Percentiles rank a stretch among this genome's conserved stretches.
Conservation (phyloP, 192 early-diverging fungal genomes). For the Radiomyces spectabilis region DNA sequence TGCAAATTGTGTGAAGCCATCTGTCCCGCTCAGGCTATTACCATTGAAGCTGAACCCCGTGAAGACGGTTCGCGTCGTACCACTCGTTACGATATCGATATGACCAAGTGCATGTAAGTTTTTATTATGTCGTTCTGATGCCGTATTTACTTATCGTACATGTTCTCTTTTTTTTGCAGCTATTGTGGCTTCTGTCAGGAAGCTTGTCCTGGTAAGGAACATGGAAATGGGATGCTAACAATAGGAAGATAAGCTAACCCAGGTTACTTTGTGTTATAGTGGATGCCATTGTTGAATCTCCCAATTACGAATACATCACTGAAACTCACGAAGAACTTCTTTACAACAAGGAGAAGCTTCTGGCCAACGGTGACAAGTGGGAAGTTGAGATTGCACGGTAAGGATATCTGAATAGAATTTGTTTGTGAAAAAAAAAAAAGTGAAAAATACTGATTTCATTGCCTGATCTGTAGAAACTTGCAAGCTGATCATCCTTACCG, state of each 20-base stretch:
- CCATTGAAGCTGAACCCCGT: slow-evolving; percentile 94
- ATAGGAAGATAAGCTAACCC: background rate
- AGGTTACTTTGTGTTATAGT: too few species aligned
- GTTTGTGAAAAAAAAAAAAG: background rate
- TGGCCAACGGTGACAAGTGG: slow-evolving; percentile 98
- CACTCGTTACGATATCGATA: slow-evolving; percentile 97
- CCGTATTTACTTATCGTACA: background rate
- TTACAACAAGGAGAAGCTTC: slow-evolving; percentile 96
- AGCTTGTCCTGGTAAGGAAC: slow-evolving; percentile 28
- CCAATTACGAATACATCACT: slow-evolving; percentile 94
- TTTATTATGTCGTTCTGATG: too few species aligned
- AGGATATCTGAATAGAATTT: slow-evolving; percentile 22
- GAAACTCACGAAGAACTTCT: slow-evolving; percentile 97
- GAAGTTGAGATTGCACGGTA: slow-evolving; percentile 87
- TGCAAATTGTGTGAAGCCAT: slow-evolving; percentile 98
- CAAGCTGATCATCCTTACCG: slow-evolving; percentile 36
- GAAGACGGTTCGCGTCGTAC: slow-evolving; percentile 92
- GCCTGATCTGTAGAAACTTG: slow-evolving; percentile 24
- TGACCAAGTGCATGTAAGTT: slow-evolving; percentile 87
- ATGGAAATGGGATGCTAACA: background rate
- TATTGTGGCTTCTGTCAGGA: slow-evolving; percentile 96
- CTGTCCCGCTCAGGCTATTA: slow-evolving; percentile 97
- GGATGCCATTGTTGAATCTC: slow-evolving; percentile 96
- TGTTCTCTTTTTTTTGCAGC: slow-evolving; percentile 33
- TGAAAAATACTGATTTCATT: background rate